Conservation (phyloP, 2,329 filamentous ascomycete species). For the Colletotrichum navitas region DNA sequence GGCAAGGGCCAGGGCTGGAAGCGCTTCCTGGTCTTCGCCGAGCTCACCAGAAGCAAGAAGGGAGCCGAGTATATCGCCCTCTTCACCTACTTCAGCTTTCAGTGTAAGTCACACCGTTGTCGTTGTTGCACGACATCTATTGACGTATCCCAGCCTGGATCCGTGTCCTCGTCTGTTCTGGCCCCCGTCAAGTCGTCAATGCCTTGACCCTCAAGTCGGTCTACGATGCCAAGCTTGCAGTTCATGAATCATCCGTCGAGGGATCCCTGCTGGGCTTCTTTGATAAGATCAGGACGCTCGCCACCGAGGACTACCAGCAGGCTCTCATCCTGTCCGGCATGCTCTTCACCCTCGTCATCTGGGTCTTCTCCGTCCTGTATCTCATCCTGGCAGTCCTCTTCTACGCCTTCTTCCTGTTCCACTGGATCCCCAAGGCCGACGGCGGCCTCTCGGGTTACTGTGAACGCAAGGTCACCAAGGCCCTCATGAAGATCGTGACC, state of each 20-base stretch:
- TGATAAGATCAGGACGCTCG: constrained; percentile 80
- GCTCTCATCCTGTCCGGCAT: constrained; percentile 89
- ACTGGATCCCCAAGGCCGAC: constrained; percentile 87
- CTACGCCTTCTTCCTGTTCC: constrained; percentile 91
- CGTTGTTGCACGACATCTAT: background rate
- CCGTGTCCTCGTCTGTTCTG: constrained; percentile 89
- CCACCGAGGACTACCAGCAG: constrained; percentile 80
- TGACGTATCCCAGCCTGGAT: constrained; percentile 75
- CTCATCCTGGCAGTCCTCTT: constrained; percentile 81
- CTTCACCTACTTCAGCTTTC: constrained; percentile 87
- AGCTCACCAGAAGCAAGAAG: constrained; percentile 91
- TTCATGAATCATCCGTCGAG: constrained; percentile 64
- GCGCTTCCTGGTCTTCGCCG: constrained; percentile 91
- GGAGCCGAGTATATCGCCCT: constrained; percentile 90
- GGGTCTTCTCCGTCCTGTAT: constrained; percentile 83
- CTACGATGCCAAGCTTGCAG: constrained; percentile 79
- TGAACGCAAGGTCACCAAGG: constrained; percentile 88
- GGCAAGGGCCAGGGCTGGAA: constrained; percentile 84
- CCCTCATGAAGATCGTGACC: constrained; percentile 86
- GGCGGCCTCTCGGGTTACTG: constrained; percentile 88
- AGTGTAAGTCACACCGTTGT: constrained; percentile 58
- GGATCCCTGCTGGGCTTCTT: constrained; percentile 82
- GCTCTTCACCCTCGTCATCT: constrained; percentile 91
- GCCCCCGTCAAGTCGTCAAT: constrained; percentile 92
- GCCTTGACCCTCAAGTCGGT: constrained; percentile 89